Percentiles rank a stretch among this genome's conserved stretches.
Conservation (phyloP, 371 early-diverging fungal genomes). For the Rhizopus delemar region DNA sequence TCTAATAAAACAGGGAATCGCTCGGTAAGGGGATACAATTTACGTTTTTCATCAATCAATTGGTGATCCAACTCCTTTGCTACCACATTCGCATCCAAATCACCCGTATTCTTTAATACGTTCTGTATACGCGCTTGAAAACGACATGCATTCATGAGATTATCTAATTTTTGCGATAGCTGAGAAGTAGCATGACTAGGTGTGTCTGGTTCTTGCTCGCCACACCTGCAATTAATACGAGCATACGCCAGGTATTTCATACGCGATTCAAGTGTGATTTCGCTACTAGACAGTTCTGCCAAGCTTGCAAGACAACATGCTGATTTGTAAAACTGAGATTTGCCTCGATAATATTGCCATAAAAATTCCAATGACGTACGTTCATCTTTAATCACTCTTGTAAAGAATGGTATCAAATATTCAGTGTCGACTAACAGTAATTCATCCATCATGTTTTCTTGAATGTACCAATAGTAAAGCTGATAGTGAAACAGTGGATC, state of each 20-base stretch:
- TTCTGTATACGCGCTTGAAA: conserved; percentile 1
- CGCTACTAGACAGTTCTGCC: conserved; percentile 41
- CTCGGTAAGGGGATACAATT: not conserved
- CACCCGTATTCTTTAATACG: conserved; percentile 1
- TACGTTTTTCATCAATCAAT: not conserved
- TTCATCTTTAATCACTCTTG: conserved; percentile 48
- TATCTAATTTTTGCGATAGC: not conserved
- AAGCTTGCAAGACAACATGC: conserved; percentile 65
- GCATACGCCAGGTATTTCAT: conserved; percentile 74
- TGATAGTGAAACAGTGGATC: conserved; percentile 72
- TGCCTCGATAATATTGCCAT: conserved; percentile 74
- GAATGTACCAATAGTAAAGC: conserved; percentile 72
- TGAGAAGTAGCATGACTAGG: not conserved
- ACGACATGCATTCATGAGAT: not conserved
- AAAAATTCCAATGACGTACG: conserved; percentile 62
- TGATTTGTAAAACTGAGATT: conserved; percentile 64
- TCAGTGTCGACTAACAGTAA: conserved; percentile 43
- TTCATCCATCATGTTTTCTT: conserved; percentile 32
- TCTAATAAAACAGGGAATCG: not conserved
- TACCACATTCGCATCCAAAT: not conserved
- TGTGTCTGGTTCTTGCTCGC: conserved; percentile 12
- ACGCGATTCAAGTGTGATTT: conserved; percentile 52
- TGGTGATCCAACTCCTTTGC: not conserved
- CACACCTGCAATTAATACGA: conserved; percentile 70
- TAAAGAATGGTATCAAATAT: conserved; percentile 71